Evolutionary conservation across 2,329 filamentous ascomycete genomes (phyloP), one percentile per base, ranked within the genome.

Genomic region (Chrysosporium keratinophilum): DNA sequence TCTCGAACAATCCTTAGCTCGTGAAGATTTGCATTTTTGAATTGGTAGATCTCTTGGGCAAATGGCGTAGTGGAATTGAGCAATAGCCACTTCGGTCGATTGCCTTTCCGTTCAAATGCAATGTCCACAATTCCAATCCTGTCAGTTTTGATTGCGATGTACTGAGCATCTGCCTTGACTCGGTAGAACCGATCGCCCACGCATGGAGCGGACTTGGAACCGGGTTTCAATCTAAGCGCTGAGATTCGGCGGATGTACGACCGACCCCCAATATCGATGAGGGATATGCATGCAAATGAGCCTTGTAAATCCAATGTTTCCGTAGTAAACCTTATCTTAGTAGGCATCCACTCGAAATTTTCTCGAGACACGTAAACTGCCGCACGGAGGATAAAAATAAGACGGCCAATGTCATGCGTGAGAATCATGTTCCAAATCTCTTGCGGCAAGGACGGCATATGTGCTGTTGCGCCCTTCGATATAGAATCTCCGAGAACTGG

Each of bases 71-170:
- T 31, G 9, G 37, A 42, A 19, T 44, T 43, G 20, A 50, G 10
- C 28, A 54, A 44, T 9, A 54, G 37, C 52, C 52, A 54, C n/a
- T 50, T 23, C 2, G 52, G 46, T 19, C 19, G 11, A 28, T 28
- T 19, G 9, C 37, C 9, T 12, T 35, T 37, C 7, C 34, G 44
- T 11, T 45, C 39, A 19, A 54, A 41, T 17, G 52, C 45, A 9
- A 54, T 15, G 28, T 54, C 52, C 5, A 54, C 34, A 3, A 54
- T 40, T 12, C 52, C 52, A 9, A 54, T 50, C 14, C 46, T 39
- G 23, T 54, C 52, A 11, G 33, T 41, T 28, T 48, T 48, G 20
- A 48, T 28, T 6, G 52, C 44, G 14, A 54, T 23, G n/a, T 49
- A 54, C 7, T 43, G 34, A 19, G 20, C 37, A 41, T 41, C 23